Evolutionary conservation across 208 protist genomes (phyloP), one percentile per base, ranked within the genome.

Genomic region (Trichomonas gallinae): DNA sequence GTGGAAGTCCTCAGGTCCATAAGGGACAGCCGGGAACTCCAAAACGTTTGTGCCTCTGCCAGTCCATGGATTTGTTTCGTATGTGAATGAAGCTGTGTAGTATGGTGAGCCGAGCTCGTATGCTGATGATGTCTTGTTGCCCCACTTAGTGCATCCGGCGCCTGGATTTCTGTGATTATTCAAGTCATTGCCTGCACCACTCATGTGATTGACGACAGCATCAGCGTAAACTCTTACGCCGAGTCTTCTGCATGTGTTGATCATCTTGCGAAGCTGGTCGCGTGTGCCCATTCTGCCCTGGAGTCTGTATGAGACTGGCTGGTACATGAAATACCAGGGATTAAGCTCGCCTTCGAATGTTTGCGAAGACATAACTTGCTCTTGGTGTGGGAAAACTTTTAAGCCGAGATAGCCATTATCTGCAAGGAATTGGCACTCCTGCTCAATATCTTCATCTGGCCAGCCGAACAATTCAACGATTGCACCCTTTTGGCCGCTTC

Each of bases 141-240:
- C 42, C 97, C 97, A 98, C 8, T 96, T 46, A 31, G 15, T 36
- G 81, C 97, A 98, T 42, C 97, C 97, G 40, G 85, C 63, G 42
- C 34, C 49, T 58, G 48, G 42, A 81, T 98, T 97, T 9, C 97
- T 17, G 48, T 98, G 97, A 36, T 91, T 9, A 31, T 97, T 46
- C 2, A 96, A 81, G 83, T 98, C 97, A 89, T 98, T 98, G 11
- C 98, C 97, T 44, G 38, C 38, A 34, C 97, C 98, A 89, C 87
- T 63, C 97, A 98, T 98, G 96, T 98, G 98, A 85, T 98, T 98
- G 2, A 98, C 26, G 26, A 98, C 98, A n/a, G n/a, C n/a, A n/a
- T n/a, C n/a, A n/a, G n/a, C n/a, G n/a, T n/a, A n/a, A n/a, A n/a
- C n/a, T n/a, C n/a, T n/a, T n/a, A n/a, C n/a, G n/a, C n/a, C n/a